These are phyloP conservation scores for Calonectria crousiana DNA, from an alignment of 2,329 filamentous ascomycete genomes.

Conservation along the genomic window DNA sequence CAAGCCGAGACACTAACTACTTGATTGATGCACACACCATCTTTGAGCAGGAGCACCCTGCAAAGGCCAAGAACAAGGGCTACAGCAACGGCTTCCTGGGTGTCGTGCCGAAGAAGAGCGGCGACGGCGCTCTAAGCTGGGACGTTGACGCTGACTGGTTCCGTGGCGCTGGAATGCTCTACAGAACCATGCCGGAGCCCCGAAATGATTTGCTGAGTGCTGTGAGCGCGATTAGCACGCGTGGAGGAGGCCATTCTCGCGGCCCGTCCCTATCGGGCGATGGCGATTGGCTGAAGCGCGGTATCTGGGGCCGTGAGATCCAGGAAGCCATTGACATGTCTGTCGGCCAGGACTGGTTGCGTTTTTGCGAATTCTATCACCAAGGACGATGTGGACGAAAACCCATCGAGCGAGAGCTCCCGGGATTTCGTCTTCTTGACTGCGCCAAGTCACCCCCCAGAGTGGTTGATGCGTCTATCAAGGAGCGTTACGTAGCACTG, in stretches of 20 bases:
- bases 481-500: conserved; percentile 48
- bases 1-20: conserved; percentile 50
- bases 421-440: conserved; percentile 50
- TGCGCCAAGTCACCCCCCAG: conserved; percentile 48
- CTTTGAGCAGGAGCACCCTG: conserved; percentile 47
- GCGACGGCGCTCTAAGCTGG: conserved; percentile 44
- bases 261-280: conserved; percentile 35
- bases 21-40: conserved; percentile 48
- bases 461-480: conserved; percentile 45
- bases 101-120: conserved; percentile 49
- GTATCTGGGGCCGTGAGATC: conserved; percentile 51
- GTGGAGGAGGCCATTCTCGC: conserved; percentile 34
- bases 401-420: conserved; percentile 40
- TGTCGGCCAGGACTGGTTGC: conserved; percentile 49
- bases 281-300: conserved; percentile 45
- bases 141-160: conserved; percentile 50
- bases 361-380: conserved; percentile 50
- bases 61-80: conserved; percentile 45
- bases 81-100: conserved; percentile 47
- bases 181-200: conserved; percentile 45
- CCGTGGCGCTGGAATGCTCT: conserved; percentile 49
- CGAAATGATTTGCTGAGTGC: conserved; percentile 43
- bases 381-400: conserved; percentile 48
- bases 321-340: conserved; percentile 45
- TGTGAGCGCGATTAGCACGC: conserved; percentile 27